Percentiles rank a stretch among this genome's conserved stretches.
phyloP scores from a whole-genome alignment of 2,329 filamentous ascomycete genomes.

The Coniochaeta sp. region DNA sequence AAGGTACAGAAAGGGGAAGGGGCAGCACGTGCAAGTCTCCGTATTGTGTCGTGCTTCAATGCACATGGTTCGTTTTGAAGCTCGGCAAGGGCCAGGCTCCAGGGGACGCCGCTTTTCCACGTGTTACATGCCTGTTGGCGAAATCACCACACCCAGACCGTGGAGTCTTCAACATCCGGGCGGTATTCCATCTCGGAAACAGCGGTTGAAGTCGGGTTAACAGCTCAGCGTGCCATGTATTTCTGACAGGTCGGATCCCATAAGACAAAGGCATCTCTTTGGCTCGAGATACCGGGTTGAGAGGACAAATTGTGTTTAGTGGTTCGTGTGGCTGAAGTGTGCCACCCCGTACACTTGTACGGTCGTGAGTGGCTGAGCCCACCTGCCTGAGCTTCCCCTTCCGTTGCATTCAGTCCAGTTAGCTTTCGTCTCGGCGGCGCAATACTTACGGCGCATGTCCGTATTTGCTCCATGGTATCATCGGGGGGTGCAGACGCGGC shows the following conservation, averaged over 20 bases:
- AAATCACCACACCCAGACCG: not conserved
- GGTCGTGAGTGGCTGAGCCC: not conserved
- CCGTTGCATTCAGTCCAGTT: not conserved
- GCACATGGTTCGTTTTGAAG: not conserved
- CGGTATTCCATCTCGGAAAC: not conserved
- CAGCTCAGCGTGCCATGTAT: not conserved
- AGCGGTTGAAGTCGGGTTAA: not conserved
- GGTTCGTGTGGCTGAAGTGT: not conserved
- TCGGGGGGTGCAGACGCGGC: not conserved
- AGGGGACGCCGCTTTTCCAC: not conserved
- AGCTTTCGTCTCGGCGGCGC: not conserved
- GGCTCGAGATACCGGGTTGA: not conserved
- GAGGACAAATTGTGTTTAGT: not conserved
- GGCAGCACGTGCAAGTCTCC: not conserved
- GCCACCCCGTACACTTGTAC: not conserved
- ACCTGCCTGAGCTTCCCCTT: not conserved
- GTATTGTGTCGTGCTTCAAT: not conserved
- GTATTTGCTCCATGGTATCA: not conserved
- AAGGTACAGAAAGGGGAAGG: not conserved
- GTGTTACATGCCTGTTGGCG: not conserved
- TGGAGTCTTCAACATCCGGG: not conserved
- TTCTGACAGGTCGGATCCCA: not conserved
- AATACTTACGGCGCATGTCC: not conserved
- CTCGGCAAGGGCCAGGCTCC: not conserved
- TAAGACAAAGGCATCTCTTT: not conserved